Evolutionary conservation across 164 flowering plant species (phyloP).

Genomic region (Sedum album): DNA sequence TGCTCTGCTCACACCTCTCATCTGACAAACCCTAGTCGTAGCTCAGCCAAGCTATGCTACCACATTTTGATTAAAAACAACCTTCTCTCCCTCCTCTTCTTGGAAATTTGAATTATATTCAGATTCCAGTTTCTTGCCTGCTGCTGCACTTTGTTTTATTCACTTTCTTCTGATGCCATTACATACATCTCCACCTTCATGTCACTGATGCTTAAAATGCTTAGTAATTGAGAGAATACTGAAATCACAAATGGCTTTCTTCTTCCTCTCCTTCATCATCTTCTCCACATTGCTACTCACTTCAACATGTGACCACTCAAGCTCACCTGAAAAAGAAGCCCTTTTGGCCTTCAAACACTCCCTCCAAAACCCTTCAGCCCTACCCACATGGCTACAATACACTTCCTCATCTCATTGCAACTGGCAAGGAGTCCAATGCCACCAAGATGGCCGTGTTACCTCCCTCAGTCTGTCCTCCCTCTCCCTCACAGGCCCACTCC

Average conservation of each 20-base stretch:
- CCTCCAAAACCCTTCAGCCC: conserved; percentile 26
- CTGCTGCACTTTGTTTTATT: too few relatives aligned
- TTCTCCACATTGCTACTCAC: not conserved
- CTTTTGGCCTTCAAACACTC: conserved; percentile 44
- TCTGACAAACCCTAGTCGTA: not conserved
- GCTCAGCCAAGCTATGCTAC: not conserved
- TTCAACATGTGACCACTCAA: not conserved
- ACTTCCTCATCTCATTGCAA: conserved; percentile 29
- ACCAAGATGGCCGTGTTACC: conserved; percentile 28
- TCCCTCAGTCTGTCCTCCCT: conserved; percentile 33
- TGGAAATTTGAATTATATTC: not conserved
- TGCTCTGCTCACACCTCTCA: too few relatives aligned
- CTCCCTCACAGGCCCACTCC: conserved; percentile 39
- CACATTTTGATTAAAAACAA: not conserved
- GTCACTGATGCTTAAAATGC: not conserved
- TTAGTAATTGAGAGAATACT: not conserved
- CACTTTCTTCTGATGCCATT: too few relatives aligned
- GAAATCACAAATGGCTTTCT: not conserved
- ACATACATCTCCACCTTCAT: not conserved
- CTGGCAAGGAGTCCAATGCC: conserved; percentile 56
- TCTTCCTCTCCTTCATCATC: not conserved
- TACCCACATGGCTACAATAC: not conserved
- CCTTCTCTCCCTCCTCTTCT: not conserved
- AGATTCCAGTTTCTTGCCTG: not conserved
- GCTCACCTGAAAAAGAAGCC: conserved; percentile 19